phyloP scores from a whole-genome alignment of 23 red algal genomes.

The Pyropia haitanensis region DNA sequence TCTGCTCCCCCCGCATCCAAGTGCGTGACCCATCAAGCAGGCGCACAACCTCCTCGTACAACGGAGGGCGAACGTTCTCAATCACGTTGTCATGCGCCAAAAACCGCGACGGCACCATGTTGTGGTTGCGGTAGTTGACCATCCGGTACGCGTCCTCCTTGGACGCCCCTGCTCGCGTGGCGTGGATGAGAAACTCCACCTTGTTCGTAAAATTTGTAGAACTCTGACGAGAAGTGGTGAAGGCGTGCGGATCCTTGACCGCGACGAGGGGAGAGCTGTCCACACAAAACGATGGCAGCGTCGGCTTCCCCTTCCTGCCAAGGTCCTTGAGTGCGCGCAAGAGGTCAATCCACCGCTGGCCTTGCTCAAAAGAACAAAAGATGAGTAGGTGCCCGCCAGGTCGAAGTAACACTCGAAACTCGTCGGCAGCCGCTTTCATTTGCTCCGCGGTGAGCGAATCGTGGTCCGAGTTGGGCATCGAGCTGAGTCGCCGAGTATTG shows the following conservation, averaged over 20 bases:
- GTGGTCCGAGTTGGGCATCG: neutral
- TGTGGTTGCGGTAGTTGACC: constrained; percentile 4
- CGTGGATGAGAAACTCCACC: neutral
- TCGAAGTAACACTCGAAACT: constrained; percentile 4
- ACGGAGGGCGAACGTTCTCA: constrained; percentile 1
- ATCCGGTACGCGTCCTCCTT: constrained; percentile 4
- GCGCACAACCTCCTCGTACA: neutral
- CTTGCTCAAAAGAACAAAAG: constrained; percentile 7
- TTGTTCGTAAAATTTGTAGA: neutral
- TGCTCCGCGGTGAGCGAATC: neutral
- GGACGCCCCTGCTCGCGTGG: neutral
- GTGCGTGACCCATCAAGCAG: neutral
- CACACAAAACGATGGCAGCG: constrained; percentile 1
- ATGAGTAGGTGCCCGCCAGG: constrained; percentile 7
- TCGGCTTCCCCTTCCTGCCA: neutral
- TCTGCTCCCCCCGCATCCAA: too few relatives aligned
- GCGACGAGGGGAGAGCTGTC: constrained; percentile 7
- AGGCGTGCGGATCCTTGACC: neutral
- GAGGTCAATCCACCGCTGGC: neutral
- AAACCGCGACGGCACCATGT: constrained; percentile 13
- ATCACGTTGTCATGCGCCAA: constrained; percentile 21
- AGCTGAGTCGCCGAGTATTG: constrained; percentile 9
- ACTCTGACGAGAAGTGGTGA: constrained; percentile 6
- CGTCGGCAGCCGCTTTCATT: constrained; percentile 2
- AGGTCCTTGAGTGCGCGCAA: neutral